Evolutionary conservation across 2,329 filamentous ascomycete species (phyloP).

Genomic region (Ophidiomyces ophidiicola): DNA sequence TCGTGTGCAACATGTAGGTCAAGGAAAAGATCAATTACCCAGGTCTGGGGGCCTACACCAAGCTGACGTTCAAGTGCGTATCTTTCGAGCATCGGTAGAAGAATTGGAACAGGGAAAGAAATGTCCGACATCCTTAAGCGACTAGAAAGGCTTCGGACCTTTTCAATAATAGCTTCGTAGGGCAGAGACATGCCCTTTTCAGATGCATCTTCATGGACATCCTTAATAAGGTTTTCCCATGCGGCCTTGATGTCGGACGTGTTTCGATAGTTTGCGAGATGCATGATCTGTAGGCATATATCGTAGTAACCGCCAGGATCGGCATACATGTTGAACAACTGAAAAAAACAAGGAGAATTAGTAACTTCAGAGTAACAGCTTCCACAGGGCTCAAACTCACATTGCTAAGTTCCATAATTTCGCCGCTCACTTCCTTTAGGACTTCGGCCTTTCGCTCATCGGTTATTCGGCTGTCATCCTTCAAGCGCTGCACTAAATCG

Average conservation of each 20-base stretch:
- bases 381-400: slow-evolving; percentile 40
- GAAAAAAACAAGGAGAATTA: background rate
- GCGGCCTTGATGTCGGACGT: slow-evolving; percentile 69
- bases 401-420: slow-evolving; percentile 61
- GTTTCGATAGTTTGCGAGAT: slow-evolving; percentile 82
- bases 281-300: slow-evolving; percentile 82
- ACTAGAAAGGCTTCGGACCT: slow-evolving; percentile 45
- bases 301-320: slow-evolving; percentile 90
- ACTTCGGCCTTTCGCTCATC: slow-evolving; percentile 53
- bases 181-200: slow-evolving; percentile 32
- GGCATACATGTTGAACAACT: slow-evolving; percentile 89
- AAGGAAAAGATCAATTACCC: slow-evolving; percentile 55
- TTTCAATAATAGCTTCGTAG: slow-evolving; percentile 40
- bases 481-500: slow-evolving; percentile 69
- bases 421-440: slow-evolving; percentile 58
- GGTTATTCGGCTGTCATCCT: slow-evolving; percentile 57
- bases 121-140: slow-evolving; percentile 45
- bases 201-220: slow-evolving; percentile 49
- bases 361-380: background rate
- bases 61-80: slow-evolving; percentile 42
- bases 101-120: slow-evolving; percentile 42
- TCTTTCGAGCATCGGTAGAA: slow-evolving; percentile 45
- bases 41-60: slow-evolving; percentile 38
- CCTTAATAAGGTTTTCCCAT: slow-evolving; percentile 70
- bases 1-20: slow-evolving; percentile 51